A percentile compares a stretch with the other conserved stretches of the same genome.
These are phyloP conservation scores for Diplodia sapinea DNA, from an alignment of 2,329 filamentous ascomycete genomes.

Conservation along the genomic window DNA sequence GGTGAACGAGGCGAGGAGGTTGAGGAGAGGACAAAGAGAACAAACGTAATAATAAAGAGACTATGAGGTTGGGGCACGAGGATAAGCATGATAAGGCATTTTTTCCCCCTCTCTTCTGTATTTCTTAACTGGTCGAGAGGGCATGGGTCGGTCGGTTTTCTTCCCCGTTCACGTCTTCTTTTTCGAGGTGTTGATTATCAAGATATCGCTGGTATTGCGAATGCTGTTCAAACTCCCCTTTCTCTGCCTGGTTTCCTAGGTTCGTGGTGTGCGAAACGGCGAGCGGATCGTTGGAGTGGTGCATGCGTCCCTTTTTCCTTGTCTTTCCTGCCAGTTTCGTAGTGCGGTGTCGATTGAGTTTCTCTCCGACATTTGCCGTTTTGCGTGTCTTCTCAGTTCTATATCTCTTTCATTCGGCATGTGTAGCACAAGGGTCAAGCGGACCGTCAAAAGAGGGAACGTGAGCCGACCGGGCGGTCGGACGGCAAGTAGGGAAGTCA, in stretches of 20 bases:
- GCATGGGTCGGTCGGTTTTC: neutral
- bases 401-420: neutral
- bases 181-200: neutral
- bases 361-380: neutral
- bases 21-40: neutral
- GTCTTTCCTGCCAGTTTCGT: neutral
- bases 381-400: neutral
- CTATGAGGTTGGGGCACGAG: neutral
- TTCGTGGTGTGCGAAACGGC: neutral
- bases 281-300: neutral
- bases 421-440: neutral
- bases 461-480: neutral
- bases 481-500: neutral
- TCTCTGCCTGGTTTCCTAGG: neutral
- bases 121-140: neutral
- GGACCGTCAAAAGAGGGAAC: neutral
- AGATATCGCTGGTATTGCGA: conserved; percentile 12
- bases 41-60: neutral
- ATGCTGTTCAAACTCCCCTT: neutral
- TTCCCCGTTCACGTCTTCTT: neutral
- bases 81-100: neutral
- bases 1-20: neutral
- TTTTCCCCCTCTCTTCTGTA: neutral
- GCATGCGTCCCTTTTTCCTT: neutral
- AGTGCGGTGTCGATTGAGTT: neutral